phyloP scores from a whole-genome alignment of 495 filamentous ascomycete genomes.

The Penicillium coprophilum region DNA sequence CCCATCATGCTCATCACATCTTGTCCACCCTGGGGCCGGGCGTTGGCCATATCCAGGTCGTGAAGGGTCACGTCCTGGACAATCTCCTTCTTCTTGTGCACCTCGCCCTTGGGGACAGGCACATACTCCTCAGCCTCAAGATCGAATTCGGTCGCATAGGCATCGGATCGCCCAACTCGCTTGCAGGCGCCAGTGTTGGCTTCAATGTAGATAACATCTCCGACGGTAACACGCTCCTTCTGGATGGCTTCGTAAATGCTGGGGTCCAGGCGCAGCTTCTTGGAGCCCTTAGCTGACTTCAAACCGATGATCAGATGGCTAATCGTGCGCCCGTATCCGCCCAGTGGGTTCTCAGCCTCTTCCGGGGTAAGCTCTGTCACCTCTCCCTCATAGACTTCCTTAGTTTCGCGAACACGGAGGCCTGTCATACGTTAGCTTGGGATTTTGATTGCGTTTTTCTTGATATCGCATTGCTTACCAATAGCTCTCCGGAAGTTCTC shows the following conservation, averaged over 20 bases:
- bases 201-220: slow-evolving; percentile 98
- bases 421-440: slow-evolving; percentile 42
- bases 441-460: slow-evolving; percentile 1
- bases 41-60: slow-evolving; percentile 94
- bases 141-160: slow-evolving; percentile 97
- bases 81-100: slow-evolving; percentile 99
- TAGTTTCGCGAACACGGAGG: slow-evolving; percentile 91
- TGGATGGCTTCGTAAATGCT: slow-evolving; percentile 99
- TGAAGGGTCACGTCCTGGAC: slow-evolving; percentile 99
- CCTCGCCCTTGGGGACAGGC: slow-evolving; percentile 95
- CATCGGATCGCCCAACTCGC: slow-evolving; percentile 89
- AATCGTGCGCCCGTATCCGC: slow-evolving; percentile 92
- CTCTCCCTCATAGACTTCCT: slow-evolving; percentile 97
- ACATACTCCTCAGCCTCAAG: slow-evolving; percentile 98
- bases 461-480: slow-evolving; percentile 47
- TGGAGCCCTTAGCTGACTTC: slow-evolving; percentile 89
- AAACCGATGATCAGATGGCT: slow-evolving; percentile 84
- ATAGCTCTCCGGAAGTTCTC: slow-evolving; percentile 97
- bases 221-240: slow-evolving; percentile 92
- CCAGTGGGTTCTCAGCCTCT: slow-evolving; percentile 96
- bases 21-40: slow-evolving; percentile 90
- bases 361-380: slow-evolving; percentile 95
- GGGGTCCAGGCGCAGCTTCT: slow-evolving; percentile 93
- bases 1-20: slow-evolving; percentile 99
- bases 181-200: slow-evolving; percentile 97